phyloP scores from a whole-genome alignment of 768 basidiomycete genomes.

The Asterophora lycoperdoides region DNA sequence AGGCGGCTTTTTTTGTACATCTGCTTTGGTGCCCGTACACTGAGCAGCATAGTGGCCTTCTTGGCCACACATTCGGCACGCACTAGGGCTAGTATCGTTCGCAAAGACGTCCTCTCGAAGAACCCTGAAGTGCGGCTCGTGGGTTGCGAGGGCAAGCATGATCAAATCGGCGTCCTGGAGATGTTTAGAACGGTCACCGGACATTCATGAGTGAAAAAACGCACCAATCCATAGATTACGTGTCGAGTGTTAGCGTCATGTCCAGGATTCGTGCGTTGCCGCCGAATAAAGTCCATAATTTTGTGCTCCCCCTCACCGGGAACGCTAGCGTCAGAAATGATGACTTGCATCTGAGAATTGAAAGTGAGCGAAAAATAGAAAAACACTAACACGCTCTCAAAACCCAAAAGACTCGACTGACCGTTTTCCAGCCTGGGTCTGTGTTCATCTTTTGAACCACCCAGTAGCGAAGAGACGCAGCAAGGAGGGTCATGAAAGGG shows the following conservation, averaged over 20 bases:
- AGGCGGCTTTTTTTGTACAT: conserved; percentile 62
- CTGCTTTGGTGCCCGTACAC: conserved; percentile 78
- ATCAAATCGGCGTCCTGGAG: conserved; percentile 95
- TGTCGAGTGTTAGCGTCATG: conserved; percentile 94
- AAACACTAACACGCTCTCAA: background rate
- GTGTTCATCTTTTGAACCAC: conserved; percentile 91
- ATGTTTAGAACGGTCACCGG: conserved; percentile 7
- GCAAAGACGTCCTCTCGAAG: conserved; percentile 97
- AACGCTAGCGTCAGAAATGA: conserved; percentile 95
- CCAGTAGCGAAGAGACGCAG: conserved; percentile 90
- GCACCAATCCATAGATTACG: conserved; percentile 94
- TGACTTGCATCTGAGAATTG: conserved; percentile 72
- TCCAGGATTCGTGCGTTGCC: conserved; percentile 81
- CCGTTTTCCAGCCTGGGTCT: conserved; percentile 94
- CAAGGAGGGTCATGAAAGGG: conserved; percentile 95
- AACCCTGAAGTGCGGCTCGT: conserved; percentile 97
- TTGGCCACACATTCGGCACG: conserved; percentile 91
- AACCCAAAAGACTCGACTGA: conserved; percentile 30
- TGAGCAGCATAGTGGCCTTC: conserved; percentile 94
- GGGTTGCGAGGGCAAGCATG: conserved; percentile 96
- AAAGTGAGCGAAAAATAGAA: background rate
- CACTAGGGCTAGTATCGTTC: conserved; percentile 67
- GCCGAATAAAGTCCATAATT: conserved; percentile 97
- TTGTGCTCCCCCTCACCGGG: conserved; percentile 99
- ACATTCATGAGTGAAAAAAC: conserved; percentile 21